Evolutionary conservation across 768 basidiomycete genomes (phyloP), one percentile per base, ranked within the genome.

Genomic region (Collybia sp.): DNA sequence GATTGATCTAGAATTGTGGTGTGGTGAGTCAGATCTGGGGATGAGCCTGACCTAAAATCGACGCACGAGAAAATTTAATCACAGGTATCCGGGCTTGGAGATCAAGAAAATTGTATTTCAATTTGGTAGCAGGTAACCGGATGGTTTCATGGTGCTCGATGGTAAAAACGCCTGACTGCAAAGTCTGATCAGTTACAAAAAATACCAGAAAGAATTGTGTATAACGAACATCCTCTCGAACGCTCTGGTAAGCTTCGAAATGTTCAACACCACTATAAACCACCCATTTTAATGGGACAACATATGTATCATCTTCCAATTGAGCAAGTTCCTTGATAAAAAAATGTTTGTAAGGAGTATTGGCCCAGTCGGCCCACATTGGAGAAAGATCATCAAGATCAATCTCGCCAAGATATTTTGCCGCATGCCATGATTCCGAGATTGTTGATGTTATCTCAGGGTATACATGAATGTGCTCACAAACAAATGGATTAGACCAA

Each of bases 361-460:
- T 32, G 15, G 54, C 40, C 57, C 51, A 55, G 37, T 61, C 53
- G 3, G 58, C 58, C 62, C 63, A 63, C 63, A 64, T 63, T 17
- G 61, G 61, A 12, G 57, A 39, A 0, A 58, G 34, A 3, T 59
- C 34, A 15, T 53, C 32, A 5, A 18, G 5, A 12, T 39, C 10
- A 5, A 51, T 17, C 39, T 66, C 61, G 12, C 53, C 38, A 2
- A 57, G 19, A 47, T 45, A 62, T 40, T 66, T 63, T 5, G 40
- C 53, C 1, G 56, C 62, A 35, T 66, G 64, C 59, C 59, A 65
- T 6, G 31, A 16, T 46, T 66, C 60, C 6, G 48, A 51, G 2
- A 60, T 42, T 3, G 42, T 37, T 12, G 40, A 36, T 2, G 43
- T 25, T 6, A 60, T 47, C 36, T 63, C 60, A 11, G 62, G 62